Percentiles rank a stretch among this genome's conserved stretches.
These are phyloP conservation scores for Coemansia sp. DNA, from an alignment of 192 early-diverging fungal genomes.

Conservation along the genomic window DNA sequence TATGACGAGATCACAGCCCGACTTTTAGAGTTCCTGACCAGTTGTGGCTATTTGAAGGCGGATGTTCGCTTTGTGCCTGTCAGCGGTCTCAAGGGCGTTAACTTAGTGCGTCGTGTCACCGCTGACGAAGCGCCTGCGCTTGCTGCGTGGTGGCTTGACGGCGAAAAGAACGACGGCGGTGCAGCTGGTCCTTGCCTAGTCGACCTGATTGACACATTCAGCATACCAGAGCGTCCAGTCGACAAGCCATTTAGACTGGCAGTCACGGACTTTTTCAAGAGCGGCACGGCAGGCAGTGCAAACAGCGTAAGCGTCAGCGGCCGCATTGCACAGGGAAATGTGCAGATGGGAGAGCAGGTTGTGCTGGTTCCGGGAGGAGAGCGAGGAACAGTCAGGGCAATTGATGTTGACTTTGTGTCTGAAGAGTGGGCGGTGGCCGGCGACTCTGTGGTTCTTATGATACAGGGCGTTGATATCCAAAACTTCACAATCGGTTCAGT, in stretches of 20 bases:
- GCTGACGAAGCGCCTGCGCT: constrained; percentile 27
- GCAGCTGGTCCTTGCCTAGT: constrained; percentile 69
- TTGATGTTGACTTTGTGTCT: constrained; percentile 71
- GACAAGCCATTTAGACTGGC: constrained; percentile 84
- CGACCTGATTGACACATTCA: constrained; percentile 73
- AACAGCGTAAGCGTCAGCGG: constrained; percentile 81
- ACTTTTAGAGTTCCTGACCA: constrained; percentile 68
- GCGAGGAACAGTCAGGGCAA: constrained; percentile 71
- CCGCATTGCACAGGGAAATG: constrained; percentile 78
- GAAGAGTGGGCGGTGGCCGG: constrained; percentile 91
- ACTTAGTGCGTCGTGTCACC: constrained; percentile 61
- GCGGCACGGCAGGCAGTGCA: constrained; percentile 64
- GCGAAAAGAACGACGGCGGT: neutral
- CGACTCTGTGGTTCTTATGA: constrained; percentile 80
- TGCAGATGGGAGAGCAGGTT: constrained; percentile 87
- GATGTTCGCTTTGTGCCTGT: constrained; percentile 85
- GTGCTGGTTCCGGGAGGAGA: constrained; percentile 81
- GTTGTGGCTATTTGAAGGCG: constrained; percentile 77
- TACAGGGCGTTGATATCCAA: constrained; percentile 57
- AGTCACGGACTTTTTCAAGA: constrained; percentile 88
- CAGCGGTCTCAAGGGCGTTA: constrained; percentile 89
- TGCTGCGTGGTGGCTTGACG: constrained; percentile 68
- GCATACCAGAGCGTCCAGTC: constrained; percentile 72
- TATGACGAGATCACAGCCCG: constrained; percentile 75
- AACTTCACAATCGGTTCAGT: constrained; percentile 75